phyloP scores from a whole-genome alignment of 768 basidiomycete species.

The Rhizopogon sp. region DNA sequence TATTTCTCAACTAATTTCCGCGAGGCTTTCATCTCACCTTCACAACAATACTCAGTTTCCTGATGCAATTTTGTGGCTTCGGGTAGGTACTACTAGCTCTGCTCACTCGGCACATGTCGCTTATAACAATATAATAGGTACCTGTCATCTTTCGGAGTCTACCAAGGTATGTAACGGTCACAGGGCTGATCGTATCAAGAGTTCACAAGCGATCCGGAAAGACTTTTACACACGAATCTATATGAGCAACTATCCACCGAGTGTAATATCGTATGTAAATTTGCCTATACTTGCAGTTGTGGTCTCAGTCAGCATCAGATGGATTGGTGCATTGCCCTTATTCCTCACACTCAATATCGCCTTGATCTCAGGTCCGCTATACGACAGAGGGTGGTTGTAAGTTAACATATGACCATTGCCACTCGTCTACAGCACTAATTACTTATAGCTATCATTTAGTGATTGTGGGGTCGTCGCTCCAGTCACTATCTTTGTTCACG shows the following conservation, averaged over 20 bases:
- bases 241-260: constrained; percentile 26
- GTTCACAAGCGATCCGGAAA: constrained; percentile 3
- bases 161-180: constrained; percentile 16
- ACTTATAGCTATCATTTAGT: neutral
- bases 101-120: too few relatives aligned
- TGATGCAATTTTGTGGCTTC: constrained; percentile 29
- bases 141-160: constrained; percentile 26
- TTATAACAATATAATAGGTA: constrained; percentile 3
- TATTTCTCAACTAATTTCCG: too few relatives aligned
- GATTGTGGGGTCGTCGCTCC: constrained; percentile 10
- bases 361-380: constrained; percentile 23
- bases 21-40: neutral
- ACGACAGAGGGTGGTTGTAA: constrained; percentile 28
- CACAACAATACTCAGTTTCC: constrained; percentile 11
- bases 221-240: constrained; percentile 34
- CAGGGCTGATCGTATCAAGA: too few relatives aligned
- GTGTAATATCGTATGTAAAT: constrained; percentile 29
- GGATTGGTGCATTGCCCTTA: constrained; percentile 29
- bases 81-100: constrained; percentile 13
- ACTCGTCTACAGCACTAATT: neutral
- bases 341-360: constrained; percentile 26
- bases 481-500: constrained; percentile 20
- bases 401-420: neutral
- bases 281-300: neutral
- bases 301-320: constrained; percentile 8